Percentiles rank a stretch among this genome's conserved stretches.
Conservation (phyloP, 2,329 filamentous ascomycete genomes). For the Tolypocladium nubicola region DNA sequence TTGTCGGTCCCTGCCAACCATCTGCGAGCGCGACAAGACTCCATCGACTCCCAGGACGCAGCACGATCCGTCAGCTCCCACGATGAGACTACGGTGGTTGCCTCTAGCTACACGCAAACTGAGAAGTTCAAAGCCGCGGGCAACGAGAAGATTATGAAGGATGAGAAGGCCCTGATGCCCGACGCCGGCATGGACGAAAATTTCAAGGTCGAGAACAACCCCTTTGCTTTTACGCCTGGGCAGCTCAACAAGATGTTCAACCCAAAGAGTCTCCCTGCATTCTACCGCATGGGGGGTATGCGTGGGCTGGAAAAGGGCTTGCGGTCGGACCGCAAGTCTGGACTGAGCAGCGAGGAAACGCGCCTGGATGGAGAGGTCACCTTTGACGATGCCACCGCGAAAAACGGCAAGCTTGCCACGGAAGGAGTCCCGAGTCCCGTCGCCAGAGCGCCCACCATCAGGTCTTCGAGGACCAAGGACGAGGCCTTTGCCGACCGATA, state of each 20-base stretch:
- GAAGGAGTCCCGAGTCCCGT: slow-evolving; percentile 14
- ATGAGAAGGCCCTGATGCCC: slow-evolving; percentile 60
- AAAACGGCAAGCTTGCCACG: slow-evolving; percentile 20
- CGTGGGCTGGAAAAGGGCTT: slow-evolving; percentile 70
- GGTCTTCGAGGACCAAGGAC: slow-evolving; percentile 5
- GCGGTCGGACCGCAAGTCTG: slow-evolving; percentile 58
- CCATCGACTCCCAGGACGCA: slow-evolving; percentile 56
- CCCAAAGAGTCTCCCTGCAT: slow-evolving; percentile 76
- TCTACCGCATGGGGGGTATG: slow-evolving; percentile 70
- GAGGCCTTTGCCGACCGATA: slow-evolving; percentile 51
- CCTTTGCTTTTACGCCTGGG: slow-evolving; percentile 76
- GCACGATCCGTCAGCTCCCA: slow-evolving; percentile 48
- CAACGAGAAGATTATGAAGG: slow-evolving; percentile 48
- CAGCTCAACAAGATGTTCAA: slow-evolving; percentile 82
- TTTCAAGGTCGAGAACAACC: slow-evolving; percentile 67
- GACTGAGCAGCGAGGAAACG: slow-evolving; percentile 68
- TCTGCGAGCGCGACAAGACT: slow-evolving; percentile 54
- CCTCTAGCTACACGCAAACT: slow-evolving; percentile 31
- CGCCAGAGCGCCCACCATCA: slow-evolving; percentile 1
- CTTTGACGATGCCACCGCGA: slow-evolving; percentile 57
- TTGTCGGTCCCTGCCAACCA: slow-evolving; percentile 52
- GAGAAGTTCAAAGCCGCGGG: slow-evolving; percentile 29
- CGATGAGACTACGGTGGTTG: slow-evolving; percentile 49
- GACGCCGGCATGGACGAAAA: slow-evolving; percentile 68
- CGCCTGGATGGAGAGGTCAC: slow-evolving; percentile 52